A percentile compares a stretch with the other conserved stretches of the same genome.
phyloP scores from a whole-genome alignment of 768 basidiomycete genomes.

The Agrocybe praecox region DNA sequence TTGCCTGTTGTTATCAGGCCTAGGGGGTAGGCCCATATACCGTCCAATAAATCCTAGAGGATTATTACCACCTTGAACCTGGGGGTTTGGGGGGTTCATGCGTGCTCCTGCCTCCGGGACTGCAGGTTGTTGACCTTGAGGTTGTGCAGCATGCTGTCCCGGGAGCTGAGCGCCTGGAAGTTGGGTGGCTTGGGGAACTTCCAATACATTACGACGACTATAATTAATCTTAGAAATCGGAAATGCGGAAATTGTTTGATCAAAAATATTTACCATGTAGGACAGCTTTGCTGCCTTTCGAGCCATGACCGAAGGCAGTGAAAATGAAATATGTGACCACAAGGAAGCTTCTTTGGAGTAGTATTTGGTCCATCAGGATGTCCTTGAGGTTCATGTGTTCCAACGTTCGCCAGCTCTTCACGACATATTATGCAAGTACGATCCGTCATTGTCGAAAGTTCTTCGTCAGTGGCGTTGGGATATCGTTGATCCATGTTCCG shows the following conservation, averaged over 20 bases:
- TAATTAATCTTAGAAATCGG: constrained; percentile 12
- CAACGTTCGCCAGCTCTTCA: constrained; percentile 81
- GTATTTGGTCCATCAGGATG: constrained; percentile 80
- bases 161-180: constrained; percentile 28
- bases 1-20: constrained; percentile 34
- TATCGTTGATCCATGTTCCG: constrained; percentile 96
- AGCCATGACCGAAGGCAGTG: constrained; percentile 97
- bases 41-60: constrained; percentile 57
- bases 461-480: constrained; percentile 88
- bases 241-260: background rate
- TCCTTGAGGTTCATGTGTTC: constrained; percentile 27
- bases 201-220: constrained; percentile 80
- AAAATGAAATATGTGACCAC: constrained; percentile 98
- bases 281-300: constrained; percentile 97
- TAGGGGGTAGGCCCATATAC: constrained; percentile 55
- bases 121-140: constrained; percentile 32
- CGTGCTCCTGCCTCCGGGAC: constrained; percentile 27
- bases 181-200: constrained; percentile 40
- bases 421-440: constrained; percentile 97
- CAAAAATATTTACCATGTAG: constrained; percentile 78
- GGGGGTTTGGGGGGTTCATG: constrained; percentile 32
- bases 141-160: constrained; percentile 26
- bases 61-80: constrained; percentile 40
- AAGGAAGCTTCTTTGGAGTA: constrained; percentile 94
- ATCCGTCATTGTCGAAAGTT: constrained; percentile 81